Evolutionary conservation across 108 stramenopile genomes (phyloP).

Genomic region (Nitzschia putrida): DNA sequence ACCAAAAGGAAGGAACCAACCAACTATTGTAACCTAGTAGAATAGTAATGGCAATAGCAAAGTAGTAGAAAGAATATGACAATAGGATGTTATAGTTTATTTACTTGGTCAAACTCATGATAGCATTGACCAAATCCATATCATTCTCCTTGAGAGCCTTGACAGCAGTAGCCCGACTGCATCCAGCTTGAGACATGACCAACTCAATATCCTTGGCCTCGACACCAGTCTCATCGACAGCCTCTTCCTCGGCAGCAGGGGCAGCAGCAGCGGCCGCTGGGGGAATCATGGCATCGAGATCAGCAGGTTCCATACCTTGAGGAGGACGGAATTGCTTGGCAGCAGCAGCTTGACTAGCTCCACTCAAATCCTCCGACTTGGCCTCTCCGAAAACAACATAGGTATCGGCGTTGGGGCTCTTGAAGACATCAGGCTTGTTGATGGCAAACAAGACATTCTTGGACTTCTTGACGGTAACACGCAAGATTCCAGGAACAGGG

Average conservation of each 20-base stretch:
- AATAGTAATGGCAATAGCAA: no score
- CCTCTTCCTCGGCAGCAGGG: conserved; percentile 62
- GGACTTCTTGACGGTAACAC: conserved; percentile 97
- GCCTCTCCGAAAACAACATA: conserved; percentile 99
- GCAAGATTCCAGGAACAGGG: conserved; percentile 88
- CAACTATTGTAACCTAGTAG: no score
- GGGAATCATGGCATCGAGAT: conserved; percentile 35
- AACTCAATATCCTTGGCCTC: conserved; percentile 97
- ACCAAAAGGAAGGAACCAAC: no score
- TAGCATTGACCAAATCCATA: conserved; percentile 95
- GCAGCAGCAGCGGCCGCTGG: conserved; percentile 41
- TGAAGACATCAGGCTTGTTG: conserved; percentile 94
- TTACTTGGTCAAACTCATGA: conserved; percentile 95
- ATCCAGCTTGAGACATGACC: conserved; percentile 91
- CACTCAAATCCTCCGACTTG: conserved; percentile 93
- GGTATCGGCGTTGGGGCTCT: conserved; percentile 90
- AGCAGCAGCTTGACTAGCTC: conserved; percentile 77
- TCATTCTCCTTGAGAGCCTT: conserved; percentile 94
- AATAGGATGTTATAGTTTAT: no score
- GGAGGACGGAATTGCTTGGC: conserved; percentile 86
- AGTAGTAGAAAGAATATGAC: no score
- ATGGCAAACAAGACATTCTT: conserved; percentile 96
- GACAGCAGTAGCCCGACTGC: conserved; percentile 87
- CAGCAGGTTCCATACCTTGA: conserved; percentile 55
- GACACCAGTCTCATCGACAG: conserved; percentile 92